Conservation (phyloP, 2,329 filamentous ascomycete species). For the Neoscytalidium dimidiatum region DNA sequence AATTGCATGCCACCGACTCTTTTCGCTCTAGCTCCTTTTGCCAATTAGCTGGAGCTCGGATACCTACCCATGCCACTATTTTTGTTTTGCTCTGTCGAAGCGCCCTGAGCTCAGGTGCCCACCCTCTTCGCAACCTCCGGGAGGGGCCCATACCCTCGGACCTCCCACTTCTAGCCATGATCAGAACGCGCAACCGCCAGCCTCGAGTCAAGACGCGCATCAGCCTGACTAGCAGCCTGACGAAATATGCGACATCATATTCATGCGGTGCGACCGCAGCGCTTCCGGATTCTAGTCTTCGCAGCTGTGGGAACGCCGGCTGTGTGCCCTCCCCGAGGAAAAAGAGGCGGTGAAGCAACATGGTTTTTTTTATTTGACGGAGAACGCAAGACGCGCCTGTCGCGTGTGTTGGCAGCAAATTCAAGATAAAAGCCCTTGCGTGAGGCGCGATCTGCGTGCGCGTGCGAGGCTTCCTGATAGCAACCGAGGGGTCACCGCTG, state of each 20-base stretch:
- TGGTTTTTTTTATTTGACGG: neutral
- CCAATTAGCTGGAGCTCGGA: neutral
- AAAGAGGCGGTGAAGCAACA: slow-evolving; percentile 11
- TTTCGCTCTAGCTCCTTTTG: slow-evolving; percentile 2
- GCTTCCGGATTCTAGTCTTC: slow-evolving; percentile 8
- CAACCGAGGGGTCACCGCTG: slow-evolving; percentile 10
- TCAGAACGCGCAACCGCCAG: slow-evolving; percentile 9
- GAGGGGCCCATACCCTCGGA: neutral
- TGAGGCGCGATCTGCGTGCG: slow-evolving; percentile 14
- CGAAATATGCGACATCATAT: slow-evolving; percentile 15
- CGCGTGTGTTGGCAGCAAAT: slow-evolving; percentile 10
- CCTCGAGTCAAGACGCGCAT: slow-evolving; percentile 7
- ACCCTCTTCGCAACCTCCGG: slow-evolving; percentile 2
- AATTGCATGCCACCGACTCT: slow-evolving; percentile 3
- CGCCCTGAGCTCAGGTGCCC: neutral
- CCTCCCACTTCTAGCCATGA: slow-evolving; percentile 7
- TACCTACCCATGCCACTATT: slow-evolving; percentile 3
- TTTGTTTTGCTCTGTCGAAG: slow-evolving; percentile 6
- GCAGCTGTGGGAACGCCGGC: neutral
- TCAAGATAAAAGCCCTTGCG: slow-evolving; percentile 2
- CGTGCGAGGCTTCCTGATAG: slow-evolving; percentile 9
- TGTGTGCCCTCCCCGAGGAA: neutral
- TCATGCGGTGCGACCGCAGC: slow-evolving; percentile 16
- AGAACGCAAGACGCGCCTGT: neutral
- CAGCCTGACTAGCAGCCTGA: slow-evolving; percentile 14